phyloP scores from a whole-genome alignment of 768 basidiomycete genomes.

The Kwoniella bestiolae region DNA sequence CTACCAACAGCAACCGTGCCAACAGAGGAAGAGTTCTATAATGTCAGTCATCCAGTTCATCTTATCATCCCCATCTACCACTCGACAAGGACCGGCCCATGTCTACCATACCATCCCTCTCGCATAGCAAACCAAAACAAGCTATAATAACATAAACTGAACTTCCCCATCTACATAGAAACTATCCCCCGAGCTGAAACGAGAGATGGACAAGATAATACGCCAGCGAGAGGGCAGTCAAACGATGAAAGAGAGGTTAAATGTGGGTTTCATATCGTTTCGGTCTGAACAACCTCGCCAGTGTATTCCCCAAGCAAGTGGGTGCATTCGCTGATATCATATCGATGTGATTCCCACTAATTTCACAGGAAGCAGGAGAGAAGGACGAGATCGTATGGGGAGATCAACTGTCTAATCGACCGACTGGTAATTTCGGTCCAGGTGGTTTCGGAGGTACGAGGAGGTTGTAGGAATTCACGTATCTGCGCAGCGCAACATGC shows the following conservation, averaged over 20 bases:
- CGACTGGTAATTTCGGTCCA: conserved; percentile 1
- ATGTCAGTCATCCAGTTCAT: conserved; percentile 34
- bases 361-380: conserved; percentile 34
- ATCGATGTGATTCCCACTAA: background rate
- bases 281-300: no score
- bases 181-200: conserved; percentile 54
- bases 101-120: no score
- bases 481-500: no score
- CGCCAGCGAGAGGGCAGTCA: conserved; percentile 44
- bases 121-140: no score
- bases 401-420: conserved; percentile 15
- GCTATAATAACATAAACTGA: no score
- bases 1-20: conserved; percentile 47
- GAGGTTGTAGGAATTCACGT: background rate
- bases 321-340: no score
- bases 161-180: conserved; percentile 27
- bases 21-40: conserved; percentile 54
- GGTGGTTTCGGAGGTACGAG: conserved; percentile 20
- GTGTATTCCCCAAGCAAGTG: no score
- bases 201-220: conserved; percentile 50
- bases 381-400: conserved; percentile 48
- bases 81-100: no score
- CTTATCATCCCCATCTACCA: no score
- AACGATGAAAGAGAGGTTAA: conserved; percentile 35
- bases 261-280: conserved; percentile 33